Conservation (phyloP, 2,329 filamentous ascomycete species). For the Colletotrichum sp. region DNA sequence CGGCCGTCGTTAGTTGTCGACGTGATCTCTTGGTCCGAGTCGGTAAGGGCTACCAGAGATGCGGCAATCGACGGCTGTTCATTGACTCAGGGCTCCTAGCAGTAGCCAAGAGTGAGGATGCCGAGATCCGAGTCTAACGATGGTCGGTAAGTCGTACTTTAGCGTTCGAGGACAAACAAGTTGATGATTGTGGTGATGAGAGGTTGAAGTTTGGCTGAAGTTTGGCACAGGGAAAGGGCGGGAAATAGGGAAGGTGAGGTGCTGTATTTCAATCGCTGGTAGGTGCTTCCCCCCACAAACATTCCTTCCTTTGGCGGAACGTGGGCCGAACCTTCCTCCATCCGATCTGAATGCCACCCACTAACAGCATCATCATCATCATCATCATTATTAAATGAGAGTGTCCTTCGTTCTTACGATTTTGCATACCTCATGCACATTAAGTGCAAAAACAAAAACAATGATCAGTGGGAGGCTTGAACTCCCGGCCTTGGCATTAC, state of each 20-base stretch:
- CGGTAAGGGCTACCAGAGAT: neutral
- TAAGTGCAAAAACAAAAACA: neutral
- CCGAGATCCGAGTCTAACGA: neutral
- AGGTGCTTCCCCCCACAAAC: neutral
- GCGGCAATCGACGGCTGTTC: neutral
- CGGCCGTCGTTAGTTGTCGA: neutral
- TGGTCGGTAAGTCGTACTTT: neutral
- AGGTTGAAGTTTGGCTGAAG: neutral
- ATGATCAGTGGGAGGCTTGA: slow-evolving; percentile 22
- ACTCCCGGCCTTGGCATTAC: slow-evolving; percentile 22
- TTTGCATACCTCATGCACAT: neutral
- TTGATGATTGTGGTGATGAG: neutral
- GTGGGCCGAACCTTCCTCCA: neutral
- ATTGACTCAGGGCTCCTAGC: neutral
- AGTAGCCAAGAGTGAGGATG: neutral
- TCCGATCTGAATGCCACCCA: neutral
- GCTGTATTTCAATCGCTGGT: neutral
- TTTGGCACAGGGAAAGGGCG: neutral
- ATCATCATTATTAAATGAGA: rapidly evolving
- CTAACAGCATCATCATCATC: neutral
- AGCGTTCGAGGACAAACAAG: neutral
- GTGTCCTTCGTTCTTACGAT: neutral
- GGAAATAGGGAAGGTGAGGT: neutral
- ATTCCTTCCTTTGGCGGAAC: neutral
- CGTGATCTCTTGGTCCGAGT: neutral